These are phyloP conservation scores for Xylaria intraflava DNA, from an alignment of 495 filamentous ascomycete genomes.

Conservation along the genomic window DNA sequence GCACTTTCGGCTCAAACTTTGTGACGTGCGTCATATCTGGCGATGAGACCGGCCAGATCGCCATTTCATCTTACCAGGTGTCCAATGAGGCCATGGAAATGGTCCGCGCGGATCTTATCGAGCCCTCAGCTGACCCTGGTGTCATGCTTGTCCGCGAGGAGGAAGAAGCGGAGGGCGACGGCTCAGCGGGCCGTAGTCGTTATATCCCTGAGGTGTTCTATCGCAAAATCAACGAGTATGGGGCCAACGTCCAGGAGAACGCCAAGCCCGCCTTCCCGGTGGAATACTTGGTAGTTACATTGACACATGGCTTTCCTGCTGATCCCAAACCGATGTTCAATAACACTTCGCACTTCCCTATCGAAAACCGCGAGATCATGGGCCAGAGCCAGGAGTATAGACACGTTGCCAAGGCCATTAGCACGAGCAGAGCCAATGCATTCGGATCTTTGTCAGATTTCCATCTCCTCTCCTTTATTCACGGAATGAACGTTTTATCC, in stretches of 20 bases:
- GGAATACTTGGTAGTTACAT: slow-evolving; percentile 89
- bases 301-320: slow-evolving; percentile 94
- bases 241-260: slow-evolving; percentile 91
- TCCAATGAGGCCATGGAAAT: slow-evolving; percentile 95
- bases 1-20: slow-evolving; percentile 91
- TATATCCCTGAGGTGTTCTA: slow-evolving; percentile 99
- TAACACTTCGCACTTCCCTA: slow-evolving; percentile 62
- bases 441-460: slow-evolving; percentile 75
- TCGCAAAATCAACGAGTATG: slow-evolving; percentile 91
- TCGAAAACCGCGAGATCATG: slow-evolving; percentile 82
- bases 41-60: slow-evolving; percentile 81
- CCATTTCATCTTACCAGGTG: slow-evolving; percentile 87
- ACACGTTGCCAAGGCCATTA: slow-evolving; percentile 34
- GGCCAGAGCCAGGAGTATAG: slow-evolving; percentile 69
- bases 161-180: slow-evolving; percentile 69
- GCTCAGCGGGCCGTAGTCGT: slow-evolving; percentile 58
- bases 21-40: slow-evolving; percentile 93
- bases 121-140: slow-evolving; percentile 85
- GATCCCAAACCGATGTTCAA: slow-evolving; percentile 67
- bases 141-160: slow-evolving; percentile 94
- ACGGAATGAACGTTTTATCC: slow-evolving; percentile 67
- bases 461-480: slow-evolving; percentile 84
- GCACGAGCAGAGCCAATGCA: slow-evolving; percentile 26
- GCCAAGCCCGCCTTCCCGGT: slow-evolving; percentile 94
- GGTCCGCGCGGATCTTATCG: slow-evolving; percentile 90